Base-by-base conservation (phyloP, 2,329 filamentous ascomycete species). In the Cladophialophora chaetospira region DNA sequence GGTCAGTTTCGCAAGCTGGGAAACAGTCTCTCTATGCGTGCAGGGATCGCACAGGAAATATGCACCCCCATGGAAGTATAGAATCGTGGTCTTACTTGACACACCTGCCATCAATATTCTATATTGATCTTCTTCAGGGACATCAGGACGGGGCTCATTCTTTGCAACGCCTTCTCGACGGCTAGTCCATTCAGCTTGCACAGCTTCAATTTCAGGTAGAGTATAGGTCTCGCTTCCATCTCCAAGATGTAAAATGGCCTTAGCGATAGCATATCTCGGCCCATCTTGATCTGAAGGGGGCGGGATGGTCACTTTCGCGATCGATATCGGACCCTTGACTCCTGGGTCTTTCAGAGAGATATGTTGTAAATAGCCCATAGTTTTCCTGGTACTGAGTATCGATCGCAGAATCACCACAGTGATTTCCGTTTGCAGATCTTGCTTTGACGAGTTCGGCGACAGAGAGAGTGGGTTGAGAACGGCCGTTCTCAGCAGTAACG, bases 291-390 rank as follows among this genome's bases (percentile, higher is more conserved):
- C 69, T 44, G 73, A 79, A 0, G 82, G 88, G 2, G 75, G 74
- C 0, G 84, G 82, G 13, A 90, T 75, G 0, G 80, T 82, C 38
- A 88, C 86, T 53, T 84, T 88, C 66, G 86, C 87, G 21, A 96
- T 79, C 92, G 92, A 97, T 63, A 94, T 84, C 42, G 82, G 83
- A 3, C 91, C 91, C 69, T 89, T 91, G 68, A 95, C 77, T 0
- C 83, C 85, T 0, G 81, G 81, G 52, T 88, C 87, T 55, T 78
- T 82, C 42, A 82, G 73, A 1, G 83, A 82, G n/a, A 82, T 65
- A 38, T 73, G 76, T 72, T 97, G 93, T 5, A 82, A 73, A 58
- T 84, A 80, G 0, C 80, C 76, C 21, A 95, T 73, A 23, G 83
- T 77, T 13, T 72, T 74, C 1, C 73, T 71, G 2, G 76, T 73